Base-by-base conservation (phyloP, 2,329 filamentous ascomycete species). In the Botrytis fabae region DNA sequence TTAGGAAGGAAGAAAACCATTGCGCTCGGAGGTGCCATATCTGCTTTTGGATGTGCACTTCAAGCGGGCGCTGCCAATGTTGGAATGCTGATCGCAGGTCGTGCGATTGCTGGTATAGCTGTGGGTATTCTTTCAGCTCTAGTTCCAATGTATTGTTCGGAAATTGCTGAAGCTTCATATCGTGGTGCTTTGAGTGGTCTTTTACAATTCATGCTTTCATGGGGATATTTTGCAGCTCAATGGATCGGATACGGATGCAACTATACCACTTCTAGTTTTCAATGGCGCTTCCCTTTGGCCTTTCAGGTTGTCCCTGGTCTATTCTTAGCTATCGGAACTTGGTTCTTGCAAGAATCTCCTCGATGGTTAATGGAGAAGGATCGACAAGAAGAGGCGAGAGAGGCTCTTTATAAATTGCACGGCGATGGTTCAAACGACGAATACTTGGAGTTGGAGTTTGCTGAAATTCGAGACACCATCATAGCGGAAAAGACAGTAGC, bases 171-270 rank as follows among this genome's bases (percentile, higher is more conserved):
- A 80, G 88, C 89, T 3, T 85, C 84, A 74, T 91, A 91, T 76
- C 89, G 92, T 79, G 92, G 92, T 79, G 89, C 91, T 70, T 87
- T 94, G 51, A 69, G 92, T 94, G n/a, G 89, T 91, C 7, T 91
- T 87, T 9, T 95, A 95, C 84, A 92, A 94, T 81, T 94, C 94
- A 85, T 93, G 90, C 82, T 90, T 95, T 82, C 94, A 92, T 74
- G 87, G 94, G 76, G 93, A 92, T 83, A 85, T 95, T 75, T 51
- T 95, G 81, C 82, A 95, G 74, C 38, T 88, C 92, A 4, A 89
- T 89, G 77, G 89, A 51, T 96, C 77, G 89, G 91, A 82, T 94
- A 95, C 80, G 90, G 82, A 63, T 92, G 90, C 71, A 51, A 89
- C 76, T 86, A 87, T 76, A 80, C 78, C n/a, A 88, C 92, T 81